Percentiles rank a stretch among this genome's conserved stretches.
phyloP scores from a whole-genome alignment of 1,284 basidiomycete species.

The Tilletia setariae region DNA sequence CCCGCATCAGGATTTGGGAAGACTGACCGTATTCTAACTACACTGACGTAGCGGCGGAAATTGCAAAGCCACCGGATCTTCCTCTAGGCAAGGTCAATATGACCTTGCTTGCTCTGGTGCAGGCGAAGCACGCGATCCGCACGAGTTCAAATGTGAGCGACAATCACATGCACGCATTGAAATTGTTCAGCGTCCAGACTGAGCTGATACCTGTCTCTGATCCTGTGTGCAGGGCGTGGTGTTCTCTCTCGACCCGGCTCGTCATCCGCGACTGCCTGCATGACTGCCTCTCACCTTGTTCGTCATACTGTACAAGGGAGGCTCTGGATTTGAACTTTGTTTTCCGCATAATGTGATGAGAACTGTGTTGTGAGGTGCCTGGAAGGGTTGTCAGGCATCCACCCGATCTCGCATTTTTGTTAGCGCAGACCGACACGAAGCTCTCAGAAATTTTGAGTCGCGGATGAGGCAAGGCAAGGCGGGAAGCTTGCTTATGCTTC shows the following conservation, averaged over 20 bases:
- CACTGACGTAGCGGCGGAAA: slow-evolving; percentile 68
- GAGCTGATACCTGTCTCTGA: background rate
- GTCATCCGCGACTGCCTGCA: slow-evolving; percentile 33
- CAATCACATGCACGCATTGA: slow-evolving; percentile 48
- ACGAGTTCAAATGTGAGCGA: slow-evolving; percentile 55
- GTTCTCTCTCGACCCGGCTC: slow-evolving; percentile 39
- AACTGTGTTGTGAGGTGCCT: background rate
- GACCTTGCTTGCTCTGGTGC: slow-evolving; percentile 83
- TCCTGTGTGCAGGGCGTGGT: slow-evolving; percentile 39
- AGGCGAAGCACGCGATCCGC: slow-evolving; percentile 78
- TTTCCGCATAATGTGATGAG: too few relatives aligned
- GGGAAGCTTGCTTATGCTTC: too few relatives aligned
- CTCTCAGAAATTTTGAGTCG: too few relatives aligned
- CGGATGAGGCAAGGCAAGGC: too few relatives aligned
- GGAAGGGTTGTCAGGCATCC: background rate
- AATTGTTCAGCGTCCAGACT: background rate
- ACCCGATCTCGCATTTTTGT: background rate
- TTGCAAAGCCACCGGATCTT: slow-evolving; percentile 75
- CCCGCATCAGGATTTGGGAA: slow-evolving; percentile 67
- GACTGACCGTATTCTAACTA: slow-evolving; percentile 65
- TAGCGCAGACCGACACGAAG: too few relatives aligned
- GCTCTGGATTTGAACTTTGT: too few relatives aligned
- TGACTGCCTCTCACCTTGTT: background rate
- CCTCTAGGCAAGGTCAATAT: slow-evolving; percentile 87
- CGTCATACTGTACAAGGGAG: too few relatives aligned